A percentile compares a stretch with the other conserved stretches of the same genome.
phyloP scores from a whole-genome alignment of 2,329 filamentous ascomycete species.

The Ciborinia camelliae region DNA sequence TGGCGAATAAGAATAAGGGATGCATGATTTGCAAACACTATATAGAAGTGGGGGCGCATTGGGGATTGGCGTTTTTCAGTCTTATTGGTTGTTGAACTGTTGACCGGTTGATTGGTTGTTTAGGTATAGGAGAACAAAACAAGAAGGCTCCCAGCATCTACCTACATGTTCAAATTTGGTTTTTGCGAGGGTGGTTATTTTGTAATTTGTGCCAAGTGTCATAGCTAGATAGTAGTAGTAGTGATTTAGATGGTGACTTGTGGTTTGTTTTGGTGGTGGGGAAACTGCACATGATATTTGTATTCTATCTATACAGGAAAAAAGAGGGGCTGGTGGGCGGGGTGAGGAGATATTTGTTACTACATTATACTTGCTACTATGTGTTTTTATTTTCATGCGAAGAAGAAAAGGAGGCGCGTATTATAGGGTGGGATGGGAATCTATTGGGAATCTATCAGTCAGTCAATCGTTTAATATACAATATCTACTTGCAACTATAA shows the following conservation, averaged over 20 bases:
- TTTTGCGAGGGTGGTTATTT: no score
- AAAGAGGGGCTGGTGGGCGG: not conserved
- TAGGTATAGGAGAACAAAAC: not conserved
- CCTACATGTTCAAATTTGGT: no score
- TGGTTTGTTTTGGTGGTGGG: not conserved
- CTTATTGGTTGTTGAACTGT: not conserved
- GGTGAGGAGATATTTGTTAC: not conserved
- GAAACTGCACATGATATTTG: not conserved
- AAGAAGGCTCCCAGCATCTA: not conserved
- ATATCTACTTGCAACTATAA: no score
- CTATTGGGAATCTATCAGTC: no score
- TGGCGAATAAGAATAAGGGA: no score
- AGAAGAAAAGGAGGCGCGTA: not conserved
- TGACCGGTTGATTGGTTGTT: not conserved
- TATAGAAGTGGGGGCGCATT: constrained; percentile 11
- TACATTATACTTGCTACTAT: not conserved
- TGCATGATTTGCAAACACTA: not conserved
- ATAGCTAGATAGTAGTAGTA: no score
- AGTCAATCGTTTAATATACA: not conserved
- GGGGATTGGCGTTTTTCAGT: not conserved
- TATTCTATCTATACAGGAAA: not conserved
- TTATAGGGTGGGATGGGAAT: not conserved
- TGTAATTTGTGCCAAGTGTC: no score
- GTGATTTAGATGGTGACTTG: not conserved
- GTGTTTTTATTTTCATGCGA: not conserved